These are phyloP conservation scores for Penicillium sp. DNA, from an alignment of 2,329 filamentous ascomycete species.

Conservation along the genomic window DNA sequence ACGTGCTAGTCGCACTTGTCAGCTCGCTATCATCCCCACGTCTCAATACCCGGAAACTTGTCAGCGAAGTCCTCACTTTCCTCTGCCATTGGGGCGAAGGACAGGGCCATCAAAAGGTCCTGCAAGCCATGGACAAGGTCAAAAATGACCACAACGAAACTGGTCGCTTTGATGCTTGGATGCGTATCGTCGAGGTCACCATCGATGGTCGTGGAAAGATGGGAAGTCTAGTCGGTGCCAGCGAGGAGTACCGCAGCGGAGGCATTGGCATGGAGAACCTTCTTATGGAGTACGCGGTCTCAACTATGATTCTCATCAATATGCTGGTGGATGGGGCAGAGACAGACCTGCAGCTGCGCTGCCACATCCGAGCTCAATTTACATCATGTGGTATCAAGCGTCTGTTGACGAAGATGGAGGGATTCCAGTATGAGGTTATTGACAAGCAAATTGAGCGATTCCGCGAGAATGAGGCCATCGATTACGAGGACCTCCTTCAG, in stretches of 20 bases:
- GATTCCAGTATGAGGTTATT: slow-evolving; percentile 95
- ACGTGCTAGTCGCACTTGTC: slow-evolving; percentile 82
- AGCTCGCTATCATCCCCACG: slow-evolving; percentile 85
- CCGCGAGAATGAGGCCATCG: slow-evolving; percentile 89
- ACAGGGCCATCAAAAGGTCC: slow-evolving; percentile 86
- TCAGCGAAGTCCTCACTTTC: slow-evolving; percentile 95
- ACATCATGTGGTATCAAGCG: slow-evolving; percentile 93
- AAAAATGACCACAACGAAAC: slow-evolving; percentile 87
- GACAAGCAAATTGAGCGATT: slow-evolving; percentile 97
- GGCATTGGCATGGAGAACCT: slow-evolving; percentile 98
- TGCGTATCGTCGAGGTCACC: slow-evolving; percentile 96
- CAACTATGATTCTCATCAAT: slow-evolving; percentile 91
- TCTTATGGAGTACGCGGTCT: slow-evolving; percentile 97
- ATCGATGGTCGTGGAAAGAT: slow-evolving; percentile 97
- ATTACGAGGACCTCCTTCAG: slow-evolving; percentile 96
- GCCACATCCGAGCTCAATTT: slow-evolving; percentile 94
- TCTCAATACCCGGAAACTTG: slow-evolving; percentile 86
- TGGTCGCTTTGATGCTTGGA: slow-evolving; percentile 96
- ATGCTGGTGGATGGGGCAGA: slow-evolving; percentile 93
- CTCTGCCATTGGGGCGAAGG: slow-evolving; percentile 91
- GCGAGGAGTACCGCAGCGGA: slow-evolving; percentile 91
- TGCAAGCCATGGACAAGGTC: slow-evolving; percentile 88
- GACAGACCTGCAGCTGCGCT: slow-evolving; percentile 81
- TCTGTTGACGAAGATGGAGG: slow-evolving; percentile 94
- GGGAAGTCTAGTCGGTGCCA: slow-evolving; percentile 94